Evolutionary conservation across 2,329 filamentous ascomycete genomes (phyloP), one percentile per base, ranked within the genome.

Genomic region (Fusarium liriodendri): DNA sequence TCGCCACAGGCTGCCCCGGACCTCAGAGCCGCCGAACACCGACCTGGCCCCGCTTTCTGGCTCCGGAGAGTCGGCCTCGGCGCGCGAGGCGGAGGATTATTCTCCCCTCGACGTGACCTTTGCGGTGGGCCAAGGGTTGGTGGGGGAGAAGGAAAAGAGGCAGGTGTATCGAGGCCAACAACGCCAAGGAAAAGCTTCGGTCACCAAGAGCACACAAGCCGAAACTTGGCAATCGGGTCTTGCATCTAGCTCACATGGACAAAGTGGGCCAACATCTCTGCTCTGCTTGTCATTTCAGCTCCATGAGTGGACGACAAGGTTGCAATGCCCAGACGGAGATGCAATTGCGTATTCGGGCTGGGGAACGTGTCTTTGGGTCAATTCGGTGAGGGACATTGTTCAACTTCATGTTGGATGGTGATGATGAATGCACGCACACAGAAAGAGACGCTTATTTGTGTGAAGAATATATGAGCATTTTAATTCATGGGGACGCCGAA

Each of bases 401-500:
- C n/a, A 33, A 10, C 22, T 45, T 38, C 18, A 55, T 40, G 22
- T 9, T 42, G 16, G 35, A 72, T 40, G 27, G 29, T 20, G 40
- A 14, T 20, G 40, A 14, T 27, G 22, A 14, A 18, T 18, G 38
- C 10, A 25, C 14, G 58, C 14, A 27, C 14, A 27, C 18, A 35
- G 14, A 35, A 68, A 58, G 64, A 63, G 47, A 66, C 45, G 16
- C 22, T 50, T 50, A 25, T 27, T 50, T 8, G 7, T 8, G 7
- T 50, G 45, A 50, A 16, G 14, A 50, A 27, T 18, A 27, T 50
- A 50, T 50, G 45, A 40, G 58, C 65, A 73, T 67, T 74, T 68
- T 66, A 78, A 50, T 78, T 78, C 67, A 69, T 77, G 25, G 67
- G 69, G 73, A 70, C 69, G 57, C 72, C 67, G 68, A 65, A 63